phyloP scores from a whole-genome alignment of 768 basidiomycete species.

The Lactifluus piperatus region DNA sequence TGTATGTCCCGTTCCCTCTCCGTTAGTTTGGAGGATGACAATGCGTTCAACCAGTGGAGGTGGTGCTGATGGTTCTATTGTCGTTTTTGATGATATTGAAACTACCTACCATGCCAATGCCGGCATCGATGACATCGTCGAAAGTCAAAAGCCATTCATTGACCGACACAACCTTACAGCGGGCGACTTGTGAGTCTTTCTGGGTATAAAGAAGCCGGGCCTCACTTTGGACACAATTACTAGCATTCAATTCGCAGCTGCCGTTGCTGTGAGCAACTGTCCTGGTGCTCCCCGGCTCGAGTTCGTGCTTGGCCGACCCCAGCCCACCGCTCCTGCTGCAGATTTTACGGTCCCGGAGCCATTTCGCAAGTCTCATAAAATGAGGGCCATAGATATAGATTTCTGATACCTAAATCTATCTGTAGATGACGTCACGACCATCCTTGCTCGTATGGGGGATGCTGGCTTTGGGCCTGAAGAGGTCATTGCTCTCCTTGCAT shows the following conservation, averaged over 20 bases:
- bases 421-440: conserved; percentile 20
- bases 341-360: conserved; percentile 31
- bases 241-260: conserved; percentile 30
- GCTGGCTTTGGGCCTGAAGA: conserved; percentile 29
- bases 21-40: not conserved
- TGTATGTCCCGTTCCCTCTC: not conserved
- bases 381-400: not conserved
- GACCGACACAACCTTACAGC: conserved; percentile 30
- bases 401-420: not conserved
- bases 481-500: conserved; percentile 30
- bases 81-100: conserved; percentile 12
- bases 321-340: conserved; percentile 24
- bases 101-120: conserved; percentile 20
- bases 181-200: conserved; percentile 40
- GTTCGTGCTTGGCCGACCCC: conserved; percentile 29
- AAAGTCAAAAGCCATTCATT: conserved; percentile 29
- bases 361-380: conserved; percentile 7
- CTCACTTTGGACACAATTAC: not conserved
- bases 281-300: conserved; percentile 28
- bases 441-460: conserved; percentile 29
- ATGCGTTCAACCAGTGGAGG: conserved; percentile 17
- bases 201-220: not conserved
- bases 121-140: conserved; percentile 21
- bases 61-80: conserved; percentile 24
- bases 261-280: conserved; percentile 30